phyloP scores from a whole-genome alignment of 2,329 filamentous ascomycete genomes.

The Byssochlamys sp. region DNA sequence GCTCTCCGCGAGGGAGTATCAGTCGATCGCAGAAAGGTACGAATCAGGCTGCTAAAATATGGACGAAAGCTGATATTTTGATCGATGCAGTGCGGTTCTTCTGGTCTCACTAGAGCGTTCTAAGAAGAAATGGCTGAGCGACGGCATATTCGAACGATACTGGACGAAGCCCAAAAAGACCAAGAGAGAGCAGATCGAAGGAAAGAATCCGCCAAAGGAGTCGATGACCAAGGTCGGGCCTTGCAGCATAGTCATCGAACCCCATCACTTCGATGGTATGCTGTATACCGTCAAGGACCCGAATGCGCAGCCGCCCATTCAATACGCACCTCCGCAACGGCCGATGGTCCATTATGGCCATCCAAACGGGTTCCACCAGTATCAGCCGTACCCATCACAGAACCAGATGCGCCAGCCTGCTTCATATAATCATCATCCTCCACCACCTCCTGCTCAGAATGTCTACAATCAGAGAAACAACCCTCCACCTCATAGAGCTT shows the following conservation, averaged over 20 bases:
- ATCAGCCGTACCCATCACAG: constrained; percentile 28
- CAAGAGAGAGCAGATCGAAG: constrained; percentile 40
- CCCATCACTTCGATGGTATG: constrained; percentile 52
- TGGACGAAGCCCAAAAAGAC: constrained; percentile 51
- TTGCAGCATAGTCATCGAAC: constrained; percentile 53
- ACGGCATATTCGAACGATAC: constrained; percentile 47
- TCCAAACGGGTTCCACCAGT: constrained; percentile 32
- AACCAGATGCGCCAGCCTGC: constrained; percentile 19
- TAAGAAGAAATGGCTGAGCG: constrained; percentile 47
- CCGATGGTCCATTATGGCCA: constrained; percentile 36
- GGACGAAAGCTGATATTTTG: constrained; percentile 9
- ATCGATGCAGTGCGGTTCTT: constrained; percentile 42
- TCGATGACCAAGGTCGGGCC: constrained; percentile 48
- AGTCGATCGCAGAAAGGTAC: constrained; percentile 49
- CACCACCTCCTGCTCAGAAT: constrained; percentile 15
- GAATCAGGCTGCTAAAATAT: constrained; percentile 2
- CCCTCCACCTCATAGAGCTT: constrained; percentile 13
- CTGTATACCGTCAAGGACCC: constrained; percentile 48
- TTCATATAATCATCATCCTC: constrained; percentile 11
- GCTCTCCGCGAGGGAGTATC: constrained; percentile 46
- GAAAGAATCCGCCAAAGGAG: constrained; percentile 41
- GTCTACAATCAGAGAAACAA: constrained; percentile 16
- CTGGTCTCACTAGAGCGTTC: constrained; percentile 50
- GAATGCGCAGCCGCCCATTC: constrained; percentile 27
- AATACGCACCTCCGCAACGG: constrained; percentile 30